Conservation (phyloP, 2,329 filamentous ascomycete genomes). For the Blastomyces percursus region DNA sequence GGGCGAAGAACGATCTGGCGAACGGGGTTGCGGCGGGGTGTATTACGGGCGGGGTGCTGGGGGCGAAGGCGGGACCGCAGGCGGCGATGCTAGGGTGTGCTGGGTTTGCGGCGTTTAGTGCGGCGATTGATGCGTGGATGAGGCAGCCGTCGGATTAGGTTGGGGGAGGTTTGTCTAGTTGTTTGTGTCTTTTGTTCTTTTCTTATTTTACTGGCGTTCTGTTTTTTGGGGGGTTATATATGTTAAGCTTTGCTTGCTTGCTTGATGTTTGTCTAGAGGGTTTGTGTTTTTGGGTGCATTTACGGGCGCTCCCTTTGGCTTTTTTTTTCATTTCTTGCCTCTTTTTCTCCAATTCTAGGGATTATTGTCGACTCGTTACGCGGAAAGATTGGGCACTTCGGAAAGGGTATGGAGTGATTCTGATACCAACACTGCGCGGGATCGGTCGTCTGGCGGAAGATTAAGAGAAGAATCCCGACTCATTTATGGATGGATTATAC, state of each 20-base stretch:
- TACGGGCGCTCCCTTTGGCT: constrained; percentile 7
- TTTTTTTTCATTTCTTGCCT: background rate
- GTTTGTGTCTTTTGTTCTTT: too few species aligned
- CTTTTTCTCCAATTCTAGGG: too few species aligned
- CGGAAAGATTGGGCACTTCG: background rate
- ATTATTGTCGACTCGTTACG: too few species aligned
- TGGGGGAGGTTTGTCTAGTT: too few species aligned
- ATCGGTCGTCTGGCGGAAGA: too few species aligned
- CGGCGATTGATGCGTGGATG: constrained; percentile 89
- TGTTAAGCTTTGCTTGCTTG: background rate
- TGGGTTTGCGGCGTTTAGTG: constrained; percentile 86
- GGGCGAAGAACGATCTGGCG: constrained; percentile 84
- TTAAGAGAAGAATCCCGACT: background rate
- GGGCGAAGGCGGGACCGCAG: constrained; percentile 76
- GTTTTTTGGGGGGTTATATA: constrained; percentile 5
- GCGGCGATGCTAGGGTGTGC: constrained; percentile 78
- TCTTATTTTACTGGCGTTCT: background rate
- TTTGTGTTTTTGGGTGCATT: constrained; percentile 9
- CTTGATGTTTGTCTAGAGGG: background rate
- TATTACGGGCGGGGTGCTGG: constrained; percentile 79
- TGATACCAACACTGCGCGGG: background rate
- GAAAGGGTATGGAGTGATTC: background rate
- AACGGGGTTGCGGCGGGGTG: constrained; percentile 86
- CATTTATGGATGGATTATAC: too few species aligned
- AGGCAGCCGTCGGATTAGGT: constrained; percentile 53